A percentile compares a stretch with the other conserved stretches of the same genome.
phyloP scores from a whole-genome alignment of 2,329 filamentous ascomycete genomes.

The Botrytis fabae region DNA sequence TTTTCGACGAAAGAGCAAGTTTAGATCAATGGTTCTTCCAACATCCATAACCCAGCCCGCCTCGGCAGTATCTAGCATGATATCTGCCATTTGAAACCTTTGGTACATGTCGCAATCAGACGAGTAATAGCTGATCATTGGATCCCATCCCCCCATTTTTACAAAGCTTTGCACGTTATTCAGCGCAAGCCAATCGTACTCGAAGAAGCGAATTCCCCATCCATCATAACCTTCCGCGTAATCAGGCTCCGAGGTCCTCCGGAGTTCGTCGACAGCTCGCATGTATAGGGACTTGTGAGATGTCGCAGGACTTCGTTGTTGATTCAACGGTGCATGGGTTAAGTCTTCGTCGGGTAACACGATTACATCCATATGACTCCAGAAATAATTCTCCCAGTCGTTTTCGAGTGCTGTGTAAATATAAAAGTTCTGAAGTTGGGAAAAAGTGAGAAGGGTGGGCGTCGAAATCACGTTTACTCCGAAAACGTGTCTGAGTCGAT shows the following conservation, averaged over 20 bases:
- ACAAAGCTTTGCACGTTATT: constrained; percentile 46
- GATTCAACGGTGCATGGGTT: constrained; percentile 23
- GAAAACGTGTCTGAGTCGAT: constrained; percentile 47
- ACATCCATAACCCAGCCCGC: constrained; percentile 50
- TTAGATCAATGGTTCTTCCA: constrained; percentile 39
- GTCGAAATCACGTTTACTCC: constrained; percentile 54
- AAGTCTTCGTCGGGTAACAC: constrained; percentile 47
- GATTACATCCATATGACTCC: constrained; percentile 57
- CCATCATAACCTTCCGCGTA: constrained; percentile 6
- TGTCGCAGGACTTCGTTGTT: constrained; percentile 22
- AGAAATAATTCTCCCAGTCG: constrained; percentile 54
- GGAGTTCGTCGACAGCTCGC: constrained; percentile 56
- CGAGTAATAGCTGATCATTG: constrained; percentile 55
- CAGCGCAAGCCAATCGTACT: constrained; percentile 56
- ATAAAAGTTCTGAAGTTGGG: constrained; percentile 58
- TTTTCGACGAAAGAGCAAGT: constrained; percentile 13
- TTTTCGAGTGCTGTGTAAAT: constrained; percentile 48
- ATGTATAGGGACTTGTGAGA: constrained; percentile 49
- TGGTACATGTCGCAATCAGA: constrained; percentile 57
- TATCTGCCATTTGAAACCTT: constrained; percentile 47
- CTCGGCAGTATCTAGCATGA: constrained; percentile 43
- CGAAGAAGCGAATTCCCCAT: constrained; percentile 42
- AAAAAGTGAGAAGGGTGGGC: constrained; percentile 54
- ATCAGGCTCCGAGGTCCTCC: constrained; percentile 45
- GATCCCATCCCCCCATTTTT: constrained; percentile 53